These are phyloP conservation scores for Laetiporus sulphureus DNA, from an alignment of 1,284 basidiomycete genomes.

Conservation along the genomic window DNA sequence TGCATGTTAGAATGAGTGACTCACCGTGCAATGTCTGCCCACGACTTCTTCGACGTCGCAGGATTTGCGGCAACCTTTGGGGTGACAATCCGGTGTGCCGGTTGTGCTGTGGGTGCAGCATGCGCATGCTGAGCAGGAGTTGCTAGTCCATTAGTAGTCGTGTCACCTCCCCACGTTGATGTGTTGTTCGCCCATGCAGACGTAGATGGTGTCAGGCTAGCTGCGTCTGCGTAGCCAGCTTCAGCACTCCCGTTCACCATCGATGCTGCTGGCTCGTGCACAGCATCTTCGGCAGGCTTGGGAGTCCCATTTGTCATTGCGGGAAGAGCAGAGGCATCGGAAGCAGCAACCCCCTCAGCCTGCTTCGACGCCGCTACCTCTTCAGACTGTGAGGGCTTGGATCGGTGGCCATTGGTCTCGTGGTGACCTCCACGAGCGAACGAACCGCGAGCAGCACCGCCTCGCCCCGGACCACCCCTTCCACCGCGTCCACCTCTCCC, in stretches of 20 bases:
- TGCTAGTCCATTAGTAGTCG: slow-evolving; percentile 31
- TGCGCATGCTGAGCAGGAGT: too few relatives aligned
- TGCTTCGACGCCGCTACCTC: slow-evolving; percentile 13
- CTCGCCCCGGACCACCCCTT: slow-evolving; percentile 47
- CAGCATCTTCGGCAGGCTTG: slow-evolving; percentile 9
- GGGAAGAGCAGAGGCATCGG: slow-evolving; percentile 16
- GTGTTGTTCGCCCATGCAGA: slow-evolving; percentile 23
- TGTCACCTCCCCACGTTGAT: slow-evolving; percentile 32
- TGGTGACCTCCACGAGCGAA: slow-evolving; percentile 51
- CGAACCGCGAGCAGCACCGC: slow-evolving; percentile 46
- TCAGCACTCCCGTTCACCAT: slow-evolving; percentile 4
- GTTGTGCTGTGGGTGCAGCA: slow-evolving; percentile 4
- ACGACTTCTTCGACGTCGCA: slow-evolving; percentile 67
- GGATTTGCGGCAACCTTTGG: slow-evolving; percentile 45
- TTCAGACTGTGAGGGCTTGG: slow-evolving; percentile 18
- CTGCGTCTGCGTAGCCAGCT: too few relatives aligned
- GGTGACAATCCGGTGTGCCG: slow-evolving; percentile 19
- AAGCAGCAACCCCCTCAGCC: slow-evolving; percentile 14
- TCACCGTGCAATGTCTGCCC: slow-evolving; percentile 75
- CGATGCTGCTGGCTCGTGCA: slow-evolving; percentile 8
- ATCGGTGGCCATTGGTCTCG: slow-evolving; percentile 42
- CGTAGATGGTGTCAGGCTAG: too few relatives aligned
- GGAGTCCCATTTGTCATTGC: slow-evolving; percentile 6
- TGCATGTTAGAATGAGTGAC: slow-evolving; percentile 16
- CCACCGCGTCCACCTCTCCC: slow-evolving; percentile 59